phyloP scores from a whole-genome alignment of 345 rosid species.

The Eucalyptus regnans region DNA sequence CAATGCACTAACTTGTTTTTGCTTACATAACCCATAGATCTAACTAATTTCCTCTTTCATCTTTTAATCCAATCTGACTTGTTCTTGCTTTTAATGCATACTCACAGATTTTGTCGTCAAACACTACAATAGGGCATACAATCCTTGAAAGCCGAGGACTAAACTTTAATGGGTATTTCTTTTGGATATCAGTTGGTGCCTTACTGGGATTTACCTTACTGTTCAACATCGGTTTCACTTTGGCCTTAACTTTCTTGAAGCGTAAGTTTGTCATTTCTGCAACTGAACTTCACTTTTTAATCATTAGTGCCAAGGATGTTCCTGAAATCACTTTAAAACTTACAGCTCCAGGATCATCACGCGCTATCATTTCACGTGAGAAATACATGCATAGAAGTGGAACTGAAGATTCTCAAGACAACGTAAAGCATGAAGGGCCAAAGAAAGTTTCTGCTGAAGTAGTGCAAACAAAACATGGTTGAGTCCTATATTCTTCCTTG shows the following conservation, averaged over 20 bases:
- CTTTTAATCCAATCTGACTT: background rate
- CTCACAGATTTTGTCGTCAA: conserved; percentile 10
- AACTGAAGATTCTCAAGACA: conserved; percentile 11
- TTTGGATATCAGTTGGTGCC: conserved; percentile 61
- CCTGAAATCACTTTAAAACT: background rate
- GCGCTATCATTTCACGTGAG: conserved; percentile 50
- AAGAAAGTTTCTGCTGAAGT: background rate
- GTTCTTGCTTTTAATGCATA: background rate
- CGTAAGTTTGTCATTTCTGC: conserved; percentile 19
- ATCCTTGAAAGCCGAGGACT: conserved; percentile 51
- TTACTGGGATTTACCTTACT: conserved; percentile 40
- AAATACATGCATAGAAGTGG: conserved; percentile 36
- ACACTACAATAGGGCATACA: conserved; percentile 38
- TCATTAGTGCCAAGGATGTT: background rate
- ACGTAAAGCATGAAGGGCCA: background rate
- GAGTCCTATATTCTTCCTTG: background rate
- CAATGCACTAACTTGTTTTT: background rate
- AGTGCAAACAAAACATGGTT: conserved; percentile 9
- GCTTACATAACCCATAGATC: background rate
- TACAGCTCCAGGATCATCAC: conserved; percentile 66
- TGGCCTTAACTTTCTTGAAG: conserved; percentile 61
- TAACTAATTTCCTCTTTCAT: background rate
- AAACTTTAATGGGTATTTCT: conserved; percentile 32
- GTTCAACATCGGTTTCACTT: conserved; percentile 46
- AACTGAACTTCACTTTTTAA: background rate